Base-by-base conservation (phyloP, 208 protist genomes). In the Vickermania ingenoplastis region DNA sequence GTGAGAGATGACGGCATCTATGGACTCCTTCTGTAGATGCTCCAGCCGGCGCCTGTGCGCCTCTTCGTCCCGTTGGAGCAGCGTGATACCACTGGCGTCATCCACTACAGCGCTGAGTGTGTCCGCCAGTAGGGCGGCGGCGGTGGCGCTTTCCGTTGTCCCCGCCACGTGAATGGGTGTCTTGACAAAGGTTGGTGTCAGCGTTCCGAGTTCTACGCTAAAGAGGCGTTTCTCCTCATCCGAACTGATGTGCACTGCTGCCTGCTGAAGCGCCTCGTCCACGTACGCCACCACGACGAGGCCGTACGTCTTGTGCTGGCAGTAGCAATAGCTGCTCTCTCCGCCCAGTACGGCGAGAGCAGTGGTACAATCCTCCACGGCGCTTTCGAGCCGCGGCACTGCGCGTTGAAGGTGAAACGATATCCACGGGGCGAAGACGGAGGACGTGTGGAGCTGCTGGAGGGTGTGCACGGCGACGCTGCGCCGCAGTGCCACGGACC, bases 171-270 rank as follows among this genome's bases (percentile, higher is more conserved):
- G 91, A 28, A 95, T 53, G 3, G 81, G 79, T 11, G 82, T 84
- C 56, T 80, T 74, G 22, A 95, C 75, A 65, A 95, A 95, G 2
- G 79, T 85, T 17, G 89, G 79, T 63, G 86, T 90, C 31, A 95
- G 65, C 17, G 67, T 69, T 11, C 75, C 60, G 36, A 76, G 69
- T 17, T 77, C 59, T 31, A 90, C 81, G 22, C 71, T 30, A 49
- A 95, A 85, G 25, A 92, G 68, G 11, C 71, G 83, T 67, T 72
- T 77, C 26, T 89, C 76, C 27, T 79, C 71, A 65, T 95, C 89
- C 14, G 67, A 80, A 41, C 80, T 85, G 23, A 89, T 65, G 62
- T 81, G 79, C 26, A 92, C 83, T 1, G 89, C 70, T 49, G 82
- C 83, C 45, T 85, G 88, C 13, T 65, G 71, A 0, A 67, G 67